Conservation (phyloP, 2,329 filamentous ascomycete species). For the Aureobasidium musti region DNA sequence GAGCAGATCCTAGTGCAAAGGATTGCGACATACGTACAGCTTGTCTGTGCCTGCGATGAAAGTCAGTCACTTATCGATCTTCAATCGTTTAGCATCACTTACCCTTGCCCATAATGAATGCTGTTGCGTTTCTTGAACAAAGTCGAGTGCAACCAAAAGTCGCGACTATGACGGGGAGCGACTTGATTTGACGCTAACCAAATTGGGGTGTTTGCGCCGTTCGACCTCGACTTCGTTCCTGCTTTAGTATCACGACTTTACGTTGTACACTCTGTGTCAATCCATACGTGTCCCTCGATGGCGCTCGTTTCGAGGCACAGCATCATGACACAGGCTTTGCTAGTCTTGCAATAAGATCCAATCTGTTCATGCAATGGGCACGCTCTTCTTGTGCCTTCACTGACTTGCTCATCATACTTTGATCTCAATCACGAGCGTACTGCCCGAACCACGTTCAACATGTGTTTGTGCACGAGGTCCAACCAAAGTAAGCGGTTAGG, state of each 20-base stretch:
- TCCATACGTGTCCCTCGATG: neutral
- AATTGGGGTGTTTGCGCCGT: neutral
- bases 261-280: neutral
- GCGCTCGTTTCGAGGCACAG: neutral
- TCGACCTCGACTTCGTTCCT: neutral
- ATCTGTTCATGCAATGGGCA: neutral
- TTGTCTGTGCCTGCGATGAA: conserved; percentile 41
- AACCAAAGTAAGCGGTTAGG: neutral
- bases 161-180: neutral
- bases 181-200: conserved; percentile 8
- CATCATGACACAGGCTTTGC: neutral
- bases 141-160: conserved; percentile 21
- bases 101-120: conserved; percentile 36
- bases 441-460: neutral
- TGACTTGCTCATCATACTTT: neutral
- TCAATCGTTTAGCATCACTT: neutral
- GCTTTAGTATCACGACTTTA: neutral
- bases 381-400: neutral
- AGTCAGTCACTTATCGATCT: neutral
- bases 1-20: conserved; percentile 21
- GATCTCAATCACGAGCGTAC: neutral
- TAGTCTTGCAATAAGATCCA: neutral
- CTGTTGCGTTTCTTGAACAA: neutral
- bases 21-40: conserved; percentile 43
- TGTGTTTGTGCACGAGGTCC: neutral